Conservation (phyloP, 1,139 yeast species). For the Chernovozyma aurita region DNA sequence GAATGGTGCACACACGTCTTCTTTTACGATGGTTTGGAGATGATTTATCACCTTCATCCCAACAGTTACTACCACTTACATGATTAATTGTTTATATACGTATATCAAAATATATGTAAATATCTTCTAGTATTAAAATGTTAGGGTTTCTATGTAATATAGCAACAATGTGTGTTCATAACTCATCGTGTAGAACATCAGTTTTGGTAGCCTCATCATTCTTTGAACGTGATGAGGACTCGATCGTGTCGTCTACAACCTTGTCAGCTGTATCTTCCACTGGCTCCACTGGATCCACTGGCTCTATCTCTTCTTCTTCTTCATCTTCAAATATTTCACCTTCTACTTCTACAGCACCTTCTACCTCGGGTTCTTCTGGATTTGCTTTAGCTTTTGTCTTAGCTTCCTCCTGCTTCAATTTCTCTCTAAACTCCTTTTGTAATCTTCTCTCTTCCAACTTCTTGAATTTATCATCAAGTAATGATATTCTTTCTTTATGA, state of each 20-base stretch:
- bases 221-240: neutral
- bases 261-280: neutral
- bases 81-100: too few species aligned
- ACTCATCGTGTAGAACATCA: slow-evolving; percentile 6
- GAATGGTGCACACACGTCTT: too few species aligned
- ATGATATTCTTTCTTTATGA: slow-evolving; percentile 37
- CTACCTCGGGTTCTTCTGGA: slow-evolving; percentile 16
- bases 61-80: too few species aligned
- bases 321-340: slow-evolving; percentile 12
- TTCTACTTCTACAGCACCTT: slow-evolving; percentile 22
- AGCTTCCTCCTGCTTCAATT: slow-evolving; percentile 22
- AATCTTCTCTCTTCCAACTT: slow-evolving; percentile 31
- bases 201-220: slow-evolving; percentile 2
- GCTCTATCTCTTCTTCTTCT: slow-evolving; percentile 12
- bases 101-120: too few species aligned
- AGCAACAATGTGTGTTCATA: too few species aligned
- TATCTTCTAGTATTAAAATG: too few species aligned
- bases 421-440: slow-evolving; percentile 33
- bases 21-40: too few species aligned
- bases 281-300: too few species aligned
- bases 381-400: slow-evolving; percentile 18
- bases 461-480: slow-evolving; percentile 30
- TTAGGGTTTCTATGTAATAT: too few species aligned
- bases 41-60: too few species aligned
- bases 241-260: neutral